Conservation (phyloP, 495 filamentous ascomycete genomes). For the Tuber aestivum region DNA sequence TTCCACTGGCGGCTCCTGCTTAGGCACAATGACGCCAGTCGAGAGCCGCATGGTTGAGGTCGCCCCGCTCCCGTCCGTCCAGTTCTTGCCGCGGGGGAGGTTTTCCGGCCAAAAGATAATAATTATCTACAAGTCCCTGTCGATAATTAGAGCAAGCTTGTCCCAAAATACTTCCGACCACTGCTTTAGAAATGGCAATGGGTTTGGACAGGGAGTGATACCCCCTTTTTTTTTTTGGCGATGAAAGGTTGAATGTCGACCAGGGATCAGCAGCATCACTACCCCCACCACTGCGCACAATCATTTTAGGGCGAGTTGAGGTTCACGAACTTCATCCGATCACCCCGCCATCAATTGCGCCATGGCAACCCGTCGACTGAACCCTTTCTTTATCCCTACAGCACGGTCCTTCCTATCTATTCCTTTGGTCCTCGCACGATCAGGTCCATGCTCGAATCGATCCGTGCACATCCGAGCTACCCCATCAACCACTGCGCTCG, state of each 20-base stretch:
- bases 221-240: not conserved
- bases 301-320: conserved; percentile 13
- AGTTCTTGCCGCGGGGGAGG: not conserved
- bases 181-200: not conserved
- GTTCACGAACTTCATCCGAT: conserved; percentile 17
- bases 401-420: conserved; percentile 11
- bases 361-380: conserved; percentile 30
- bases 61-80: not conserved
- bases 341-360: conserved; percentile 1
- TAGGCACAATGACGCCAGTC: conserved; percentile 31
- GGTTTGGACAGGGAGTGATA: not conserved
- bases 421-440: conserved; percentile 10
- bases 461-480: conserved; percentile 38
- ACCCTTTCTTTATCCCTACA: conserved; percentile 4
- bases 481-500: conserved; percentile 32
- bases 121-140: not conserved
- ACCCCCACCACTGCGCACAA: conserved; percentile 1
- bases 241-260: not conserved
- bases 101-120: not conserved
- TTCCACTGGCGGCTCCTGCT: conserved; percentile 8
- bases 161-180: not conserved
- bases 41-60: conserved; percentile 21
- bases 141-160: not conserved
- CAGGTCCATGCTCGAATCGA: conserved; percentile 12
- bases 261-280: not conserved